These are phyloP conservation scores for Neopestalotiopsis clavispora DNA, from an alignment of 2,329 filamentous ascomycete species.

Conservation along the genomic window DNA sequence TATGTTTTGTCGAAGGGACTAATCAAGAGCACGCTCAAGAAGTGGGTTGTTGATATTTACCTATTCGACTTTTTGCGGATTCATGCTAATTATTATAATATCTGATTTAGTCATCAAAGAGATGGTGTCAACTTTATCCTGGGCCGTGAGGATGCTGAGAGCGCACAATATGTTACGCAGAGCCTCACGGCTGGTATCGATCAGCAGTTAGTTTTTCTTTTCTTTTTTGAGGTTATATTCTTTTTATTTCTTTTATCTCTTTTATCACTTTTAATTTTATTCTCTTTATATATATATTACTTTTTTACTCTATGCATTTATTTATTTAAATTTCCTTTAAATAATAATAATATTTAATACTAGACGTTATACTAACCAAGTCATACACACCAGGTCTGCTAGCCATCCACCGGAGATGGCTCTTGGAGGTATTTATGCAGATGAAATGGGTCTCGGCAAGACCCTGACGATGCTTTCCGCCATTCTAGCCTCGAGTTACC, in stretches of 20 bases:
- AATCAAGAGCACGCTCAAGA: background rate
- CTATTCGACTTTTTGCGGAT: too few species aligned
- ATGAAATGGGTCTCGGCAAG: constrained; percentile 16
- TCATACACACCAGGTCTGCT: background rate
- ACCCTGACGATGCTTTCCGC: constrained; percentile 14
- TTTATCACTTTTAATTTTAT: too few species aligned
- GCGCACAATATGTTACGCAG: background rate
- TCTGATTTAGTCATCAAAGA: constrained; percentile 7
- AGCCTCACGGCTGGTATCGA: background rate
- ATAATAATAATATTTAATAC: background rate
- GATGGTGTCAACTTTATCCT: constrained; percentile 15
- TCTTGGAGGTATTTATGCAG: constrained; percentile 11
- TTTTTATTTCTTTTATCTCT: too few species aligned
- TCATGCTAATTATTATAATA: background rate
- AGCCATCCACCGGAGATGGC: background rate
- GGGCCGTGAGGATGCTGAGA: constrained; percentile 1
- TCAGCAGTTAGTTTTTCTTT: background rate
- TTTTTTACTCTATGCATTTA: too few species aligned
- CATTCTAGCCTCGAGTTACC: background rate
- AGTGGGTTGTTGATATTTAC: background rate
- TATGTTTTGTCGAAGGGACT: background rate
- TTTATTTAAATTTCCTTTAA: background rate
- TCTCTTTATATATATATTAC: too few species aligned
- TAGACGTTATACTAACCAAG: background rate
- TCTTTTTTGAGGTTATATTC: too few species aligned